Evolutionary conservation across 1,139 yeast species (phyloP), one percentile per base, ranked within the genome.

Genomic region (Pichia cactophila): DNA sequence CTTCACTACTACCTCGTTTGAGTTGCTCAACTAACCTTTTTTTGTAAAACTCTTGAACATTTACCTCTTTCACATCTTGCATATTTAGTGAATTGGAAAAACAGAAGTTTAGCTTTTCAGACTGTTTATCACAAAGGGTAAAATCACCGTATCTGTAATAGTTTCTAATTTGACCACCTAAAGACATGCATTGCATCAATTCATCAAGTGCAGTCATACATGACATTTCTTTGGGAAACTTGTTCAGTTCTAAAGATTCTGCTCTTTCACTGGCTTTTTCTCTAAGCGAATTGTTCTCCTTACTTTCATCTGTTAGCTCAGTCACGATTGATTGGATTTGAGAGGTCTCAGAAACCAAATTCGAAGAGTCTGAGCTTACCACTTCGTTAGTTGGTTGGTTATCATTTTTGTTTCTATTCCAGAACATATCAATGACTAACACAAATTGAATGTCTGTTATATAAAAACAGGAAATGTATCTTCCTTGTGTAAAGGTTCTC

Each of bases 141-240:
- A 87, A 75, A 43, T 81, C 78, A 4, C 97, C 97, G 61, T 81
- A 84, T 47, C 97, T 69, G 63, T 90, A 90, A 61, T 86, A 83
- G 65, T 84, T 77, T 55, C 92, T 77, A 33, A 86, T 69, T 63
- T 89, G 96, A 1, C 96, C 96, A 2, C 97, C 97, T 3, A 89
- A 63, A 0, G 96, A 86, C 69, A 86, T 88, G 64, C 97, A 90
- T 46, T 80, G 83, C 45, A 89, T 75, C 37, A 90, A 70, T 61
- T 87, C 95, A 65, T 90, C 96, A 65, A 90, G 82, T 0, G 95
- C 95, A 41, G 90, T 86, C 46, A 84, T 71, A 60, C 89, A 83
- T 49, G 77, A 75, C 86, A 82, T 80, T 36, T 75, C 73, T 38
- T 73, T 69, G 3, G 69, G 69, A 44, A 64, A 65, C 44, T 57